Conservation (phyloP, 257 asterid genomes). For the Echites panduratus region DNA sequence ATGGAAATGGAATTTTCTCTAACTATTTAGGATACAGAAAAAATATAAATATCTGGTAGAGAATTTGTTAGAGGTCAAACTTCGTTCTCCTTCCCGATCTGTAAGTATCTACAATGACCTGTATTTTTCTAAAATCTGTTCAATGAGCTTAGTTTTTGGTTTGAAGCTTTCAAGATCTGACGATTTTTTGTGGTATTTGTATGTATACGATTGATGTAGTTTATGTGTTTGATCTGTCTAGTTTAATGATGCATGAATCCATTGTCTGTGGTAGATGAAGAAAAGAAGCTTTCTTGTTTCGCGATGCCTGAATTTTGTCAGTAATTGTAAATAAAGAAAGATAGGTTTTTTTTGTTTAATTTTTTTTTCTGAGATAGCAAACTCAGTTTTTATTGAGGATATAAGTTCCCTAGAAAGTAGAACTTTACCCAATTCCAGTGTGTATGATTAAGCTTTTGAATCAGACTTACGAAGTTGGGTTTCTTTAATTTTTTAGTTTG, state of each 20-base stretch:
- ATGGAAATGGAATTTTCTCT: no score
- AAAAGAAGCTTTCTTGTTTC: no score
- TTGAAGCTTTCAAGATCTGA: not conserved
- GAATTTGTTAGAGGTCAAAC: no score
- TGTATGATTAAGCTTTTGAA: not conserved
- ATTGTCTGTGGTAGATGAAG: not conserved
- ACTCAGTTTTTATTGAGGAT: not conserved
- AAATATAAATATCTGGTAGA: no score
- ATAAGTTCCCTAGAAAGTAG: no score
- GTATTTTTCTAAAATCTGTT: not conserved
- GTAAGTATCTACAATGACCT: no score
- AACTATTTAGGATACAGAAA: no score
- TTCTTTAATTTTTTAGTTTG: not conserved
- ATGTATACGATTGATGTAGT: not conserved
- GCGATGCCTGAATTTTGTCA: no score
- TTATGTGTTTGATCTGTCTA: not conserved
- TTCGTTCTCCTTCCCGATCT: not conserved
- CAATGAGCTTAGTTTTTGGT: not conserved
- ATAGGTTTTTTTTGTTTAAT: no score
- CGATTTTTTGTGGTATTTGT: not conserved
- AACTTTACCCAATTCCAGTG: not conserved
- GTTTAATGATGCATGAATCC: not conserved
- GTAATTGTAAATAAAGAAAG: no score
- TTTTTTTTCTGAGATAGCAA: not conserved
- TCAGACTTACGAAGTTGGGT: not conserved